Percentiles rank a stretch among this genome's conserved stretches.
Evolutionary conservation across 148 eudicot species (phyloP).

Genomic region (Bassia scoparia): DNA sequence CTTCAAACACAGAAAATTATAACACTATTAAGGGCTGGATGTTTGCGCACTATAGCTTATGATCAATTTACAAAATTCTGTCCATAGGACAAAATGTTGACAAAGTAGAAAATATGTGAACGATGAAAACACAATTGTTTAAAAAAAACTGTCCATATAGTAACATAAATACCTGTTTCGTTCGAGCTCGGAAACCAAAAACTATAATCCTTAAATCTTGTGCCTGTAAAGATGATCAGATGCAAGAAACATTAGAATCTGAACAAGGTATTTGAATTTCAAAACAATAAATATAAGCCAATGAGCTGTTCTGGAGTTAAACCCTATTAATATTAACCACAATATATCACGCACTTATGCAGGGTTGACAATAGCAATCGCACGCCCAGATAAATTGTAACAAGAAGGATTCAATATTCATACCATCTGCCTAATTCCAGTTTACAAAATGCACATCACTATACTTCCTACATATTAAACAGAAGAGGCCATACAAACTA

Average conservation of each 20-base stretch:
- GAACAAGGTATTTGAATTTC: not conserved
- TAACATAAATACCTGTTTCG: conserved; percentile 63
- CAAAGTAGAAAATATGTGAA: not conserved
- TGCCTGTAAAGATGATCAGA: conserved; percentile 54
- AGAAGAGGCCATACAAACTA: no score
- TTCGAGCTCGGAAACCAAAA: conserved; percentile 79
- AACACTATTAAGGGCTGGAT: not conserved
- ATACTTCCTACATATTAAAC: no score
- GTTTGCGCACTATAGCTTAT: no score
- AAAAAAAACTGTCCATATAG: no score
- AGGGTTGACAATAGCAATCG: not conserved
- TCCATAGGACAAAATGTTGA: not conserved
- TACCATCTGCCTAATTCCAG: not conserved
- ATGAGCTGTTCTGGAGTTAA: not conserved
- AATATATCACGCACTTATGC: not conserved
- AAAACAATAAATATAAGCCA: not conserved
- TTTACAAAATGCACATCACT: not conserved
- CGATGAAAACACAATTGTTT: not conserved
- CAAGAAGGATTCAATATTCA: not conserved
- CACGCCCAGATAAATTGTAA: not conserved
- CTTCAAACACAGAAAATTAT: not conserved
- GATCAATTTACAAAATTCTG: not conserved
- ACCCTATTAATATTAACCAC: not conserved
- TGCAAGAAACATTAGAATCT: conserved; percentile 8
- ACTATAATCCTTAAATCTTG: conserved; percentile 93